These are phyloP conservation scores for Pharnaceum exiguum DNA, from an alignment of 148 eudicot species.

Conservation along the genomic window DNA sequence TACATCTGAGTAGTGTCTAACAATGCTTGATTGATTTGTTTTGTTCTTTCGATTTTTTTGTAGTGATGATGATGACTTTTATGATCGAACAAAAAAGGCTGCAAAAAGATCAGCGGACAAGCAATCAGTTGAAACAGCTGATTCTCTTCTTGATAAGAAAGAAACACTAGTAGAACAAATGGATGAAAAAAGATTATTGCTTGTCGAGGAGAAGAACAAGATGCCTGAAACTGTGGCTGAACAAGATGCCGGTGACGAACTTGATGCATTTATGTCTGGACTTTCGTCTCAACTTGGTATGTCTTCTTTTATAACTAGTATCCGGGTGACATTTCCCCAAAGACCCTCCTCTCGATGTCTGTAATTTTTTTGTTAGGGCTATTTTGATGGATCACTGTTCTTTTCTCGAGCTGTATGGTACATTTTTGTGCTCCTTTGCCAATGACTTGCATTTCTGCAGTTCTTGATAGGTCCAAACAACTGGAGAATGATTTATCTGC, in stretches of 20 bases:
- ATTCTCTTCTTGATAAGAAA: constrained; percentile 89
- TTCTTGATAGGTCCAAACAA: constrained; percentile 50
- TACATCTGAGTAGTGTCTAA: neutral
- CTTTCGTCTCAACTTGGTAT: constrained; percentile 88
- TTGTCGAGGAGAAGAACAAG: constrained; percentile 59
- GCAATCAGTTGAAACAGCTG: constrained; percentile 92
- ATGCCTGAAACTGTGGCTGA: constrained; percentile 30
- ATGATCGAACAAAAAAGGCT: constrained; percentile 78
- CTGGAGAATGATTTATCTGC: constrained; percentile 60
- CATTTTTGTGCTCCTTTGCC: neutral
- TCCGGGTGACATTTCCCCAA: no score
- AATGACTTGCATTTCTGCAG: constrained; percentile 33
- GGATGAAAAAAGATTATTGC: constrained; percentile 61
- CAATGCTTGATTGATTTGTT: neutral
- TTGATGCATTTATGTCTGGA: constrained; percentile 91
- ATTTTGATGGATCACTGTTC: neutral
- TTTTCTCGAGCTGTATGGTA: neutral
- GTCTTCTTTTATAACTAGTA: constrained; percentile 9
- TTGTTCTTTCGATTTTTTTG: neutral
- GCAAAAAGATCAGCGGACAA: constrained; percentile 45
- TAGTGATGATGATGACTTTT: constrained; percentile 97
- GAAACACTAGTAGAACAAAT: constrained; percentile 59
- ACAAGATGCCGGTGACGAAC: constrained; percentile 65
- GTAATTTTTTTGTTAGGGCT: neutral
- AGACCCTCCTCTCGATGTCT: no score